Conservation (phyloP, 371 early-diverging fungal genomes). For the Saksenaea oblongispora region DNA sequence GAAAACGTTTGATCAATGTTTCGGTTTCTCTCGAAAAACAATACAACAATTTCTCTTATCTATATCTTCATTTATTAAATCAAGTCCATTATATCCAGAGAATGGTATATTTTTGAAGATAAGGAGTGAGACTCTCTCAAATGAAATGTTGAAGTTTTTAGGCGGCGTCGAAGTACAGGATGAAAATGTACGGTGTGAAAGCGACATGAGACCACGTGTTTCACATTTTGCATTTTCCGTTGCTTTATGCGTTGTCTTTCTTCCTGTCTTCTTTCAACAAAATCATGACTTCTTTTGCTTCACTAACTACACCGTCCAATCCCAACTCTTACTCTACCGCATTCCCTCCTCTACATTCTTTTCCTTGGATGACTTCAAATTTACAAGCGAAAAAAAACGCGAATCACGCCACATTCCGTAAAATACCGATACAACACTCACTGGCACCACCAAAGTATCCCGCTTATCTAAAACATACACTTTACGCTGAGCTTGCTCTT, state of each 20-base stretch:
- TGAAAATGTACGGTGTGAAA: too few relatives aligned
- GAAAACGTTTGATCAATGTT: too few relatives aligned
- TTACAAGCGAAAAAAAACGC: conserved; percentile 4
- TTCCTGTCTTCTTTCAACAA: background rate
- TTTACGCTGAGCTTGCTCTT: conserved; percentile 30
- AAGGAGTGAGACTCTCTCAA: too few relatives aligned
- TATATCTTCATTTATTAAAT: too few relatives aligned
- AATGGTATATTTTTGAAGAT: too few relatives aligned
- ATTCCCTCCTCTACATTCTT: conserved; percentile 28
- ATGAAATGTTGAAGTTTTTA: background rate
- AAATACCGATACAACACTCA: conserved; percentile 10
- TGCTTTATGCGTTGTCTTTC: background rate
- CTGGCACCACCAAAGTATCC: conserved; percentile 29
- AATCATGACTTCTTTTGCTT: background rate
- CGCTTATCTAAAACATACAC: conserved; percentile 28
- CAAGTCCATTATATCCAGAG: too few relatives aligned
- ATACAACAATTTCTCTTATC: too few relatives aligned
- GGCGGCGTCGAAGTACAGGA: background rate
- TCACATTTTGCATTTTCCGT: background rate
- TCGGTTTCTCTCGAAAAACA: too few relatives aligned
- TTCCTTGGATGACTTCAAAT: conserved; percentile 13
- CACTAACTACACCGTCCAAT: background rate
- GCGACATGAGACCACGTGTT: background rate
- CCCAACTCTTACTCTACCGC: conserved; percentile 21
- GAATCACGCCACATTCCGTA: conserved; percentile 8